Evolutionary conservation across 805 yeast species (phyloP).

Genomic region (Metschnikowia cubensis): DNA sequence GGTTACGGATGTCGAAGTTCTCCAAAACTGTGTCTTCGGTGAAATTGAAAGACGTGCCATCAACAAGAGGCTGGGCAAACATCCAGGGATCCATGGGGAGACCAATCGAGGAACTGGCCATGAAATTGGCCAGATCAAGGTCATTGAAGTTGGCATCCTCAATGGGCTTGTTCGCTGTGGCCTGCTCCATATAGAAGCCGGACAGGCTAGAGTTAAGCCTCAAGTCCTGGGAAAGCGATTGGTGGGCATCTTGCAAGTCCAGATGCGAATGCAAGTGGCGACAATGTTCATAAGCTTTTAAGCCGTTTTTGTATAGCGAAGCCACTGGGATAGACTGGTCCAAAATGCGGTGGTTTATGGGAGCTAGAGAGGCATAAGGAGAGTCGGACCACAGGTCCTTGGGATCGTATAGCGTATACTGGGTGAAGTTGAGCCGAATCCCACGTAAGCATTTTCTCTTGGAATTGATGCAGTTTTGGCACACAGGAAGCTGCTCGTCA

Average conservation of each 20-base stretch:
- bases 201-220: not conserved
- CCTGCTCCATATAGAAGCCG: not conserved
- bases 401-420: conserved; percentile 37
- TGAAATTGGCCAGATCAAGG: conserved; percentile 1
- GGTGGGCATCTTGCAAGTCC: conserved; percentile 33
- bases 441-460: conserved; percentile 47
- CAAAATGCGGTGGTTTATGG: conserved; percentile 20
- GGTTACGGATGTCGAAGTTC: conserved; percentile 24
- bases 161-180: not conserved
- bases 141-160: conserved; percentile 1
- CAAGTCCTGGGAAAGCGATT: conserved; percentile 9
- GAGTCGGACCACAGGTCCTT: not conserved
- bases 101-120: not conserved
- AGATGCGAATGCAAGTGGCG: conserved; percentile 26
- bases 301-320: conserved; percentile 35
- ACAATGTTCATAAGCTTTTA: conserved; percentile 28
- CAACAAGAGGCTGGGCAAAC: conserved; percentile 1
- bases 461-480: conserved; percentile 52
- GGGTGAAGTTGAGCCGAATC: conserved; percentile 43
- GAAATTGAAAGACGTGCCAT: not conserved
- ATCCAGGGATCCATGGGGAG: conserved; percentile 2
- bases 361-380: not conserved
- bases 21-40: conserved; percentile 13
- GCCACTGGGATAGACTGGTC: conserved; percentile 45
- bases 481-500: conserved; percentile 60